These are phyloP conservation scores for Neurospora hispaniola DNA, from an alignment of 495 filamentous ascomycete genomes.

Conservation along the genomic window DNA sequence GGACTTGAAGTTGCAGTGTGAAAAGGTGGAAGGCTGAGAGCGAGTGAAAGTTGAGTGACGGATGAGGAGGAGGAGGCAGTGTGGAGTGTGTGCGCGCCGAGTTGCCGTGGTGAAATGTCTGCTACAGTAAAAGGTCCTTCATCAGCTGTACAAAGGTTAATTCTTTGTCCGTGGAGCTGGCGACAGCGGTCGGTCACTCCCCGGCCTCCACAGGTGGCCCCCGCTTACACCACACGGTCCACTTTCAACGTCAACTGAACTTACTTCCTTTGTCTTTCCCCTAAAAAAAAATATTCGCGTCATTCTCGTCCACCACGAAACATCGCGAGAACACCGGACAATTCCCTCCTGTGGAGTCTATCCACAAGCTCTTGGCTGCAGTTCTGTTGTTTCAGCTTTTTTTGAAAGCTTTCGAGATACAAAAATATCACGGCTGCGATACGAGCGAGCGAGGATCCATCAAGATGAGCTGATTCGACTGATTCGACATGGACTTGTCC, in stretches of 20 bases:
- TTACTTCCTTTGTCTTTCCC: not conserved
- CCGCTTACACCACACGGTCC: not conserved
- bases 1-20: not conserved
- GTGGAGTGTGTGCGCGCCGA: not conserved
- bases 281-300: not conserved
- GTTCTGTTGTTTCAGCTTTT: not conserved
- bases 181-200: not conserved
- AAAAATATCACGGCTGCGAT: not conserved
- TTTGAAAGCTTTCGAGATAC: not conserved
- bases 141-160: not conserved
- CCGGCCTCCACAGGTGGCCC: not conserved
- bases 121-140: not conserved
- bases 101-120: not conserved
- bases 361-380: not conserved
- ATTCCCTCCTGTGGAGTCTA: not conserved
- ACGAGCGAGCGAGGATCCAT: not conserved
- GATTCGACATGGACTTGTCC: not conserved
- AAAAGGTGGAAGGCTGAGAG: not conserved
- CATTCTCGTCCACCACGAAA: not conserved
- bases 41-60: not conserved
- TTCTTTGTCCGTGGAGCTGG: not conserved
- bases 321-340: not conserved
- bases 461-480: not conserved
- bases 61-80: not conserved
- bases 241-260: not conserved